Evolutionary conservation across 2,329 filamentous ascomycete species (phyloP).

Genomic region (Elsinoe fawcettii): DNA sequence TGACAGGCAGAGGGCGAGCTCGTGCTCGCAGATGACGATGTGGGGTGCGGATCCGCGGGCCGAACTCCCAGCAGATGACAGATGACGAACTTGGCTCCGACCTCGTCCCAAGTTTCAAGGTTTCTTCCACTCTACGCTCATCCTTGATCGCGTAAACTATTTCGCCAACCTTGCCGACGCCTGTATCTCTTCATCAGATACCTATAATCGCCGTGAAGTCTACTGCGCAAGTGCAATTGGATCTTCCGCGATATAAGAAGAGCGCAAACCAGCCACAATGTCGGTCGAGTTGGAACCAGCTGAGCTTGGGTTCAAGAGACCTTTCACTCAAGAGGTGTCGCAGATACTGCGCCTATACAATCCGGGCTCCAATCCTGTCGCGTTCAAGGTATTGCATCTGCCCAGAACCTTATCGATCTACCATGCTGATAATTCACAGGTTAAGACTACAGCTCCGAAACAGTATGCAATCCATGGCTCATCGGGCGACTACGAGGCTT

Average conservation of each 20-base stretch:
- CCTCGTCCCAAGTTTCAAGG: neutral
- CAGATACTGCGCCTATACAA: constrained; percentile 54
- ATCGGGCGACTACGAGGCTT: neutral
- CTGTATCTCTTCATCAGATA: neutral
- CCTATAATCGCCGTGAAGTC: neutral
- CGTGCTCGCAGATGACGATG: neutral
- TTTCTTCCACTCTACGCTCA: neutral
- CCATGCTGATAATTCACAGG: constrained; percentile 45
- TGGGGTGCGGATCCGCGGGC: neutral
- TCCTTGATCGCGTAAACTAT: neutral
- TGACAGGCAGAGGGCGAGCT: neutral
- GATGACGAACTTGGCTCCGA: neutral
- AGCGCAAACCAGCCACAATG: constrained; percentile 51
- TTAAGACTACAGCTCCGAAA: constrained; percentile 98
- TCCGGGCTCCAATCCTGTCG: constrained; percentile 49
- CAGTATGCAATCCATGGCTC: constrained; percentile 57
- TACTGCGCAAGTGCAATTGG: neutral
- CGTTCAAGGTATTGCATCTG: constrained; percentile 51
- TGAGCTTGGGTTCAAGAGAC: constrained; percentile 83
- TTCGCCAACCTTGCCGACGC: neutral
- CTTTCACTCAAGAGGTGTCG: constrained; percentile 57
- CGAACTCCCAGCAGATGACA: neutral
- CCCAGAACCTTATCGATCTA: neutral
- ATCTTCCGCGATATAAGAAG: neutral
- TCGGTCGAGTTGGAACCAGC: constrained; percentile 86